Percentiles rank a stretch among this genome's conserved stretches.
phyloP scores from a whole-genome alignment of 345 rosid genomes.

The Rhizophora apiculata region DNA sequence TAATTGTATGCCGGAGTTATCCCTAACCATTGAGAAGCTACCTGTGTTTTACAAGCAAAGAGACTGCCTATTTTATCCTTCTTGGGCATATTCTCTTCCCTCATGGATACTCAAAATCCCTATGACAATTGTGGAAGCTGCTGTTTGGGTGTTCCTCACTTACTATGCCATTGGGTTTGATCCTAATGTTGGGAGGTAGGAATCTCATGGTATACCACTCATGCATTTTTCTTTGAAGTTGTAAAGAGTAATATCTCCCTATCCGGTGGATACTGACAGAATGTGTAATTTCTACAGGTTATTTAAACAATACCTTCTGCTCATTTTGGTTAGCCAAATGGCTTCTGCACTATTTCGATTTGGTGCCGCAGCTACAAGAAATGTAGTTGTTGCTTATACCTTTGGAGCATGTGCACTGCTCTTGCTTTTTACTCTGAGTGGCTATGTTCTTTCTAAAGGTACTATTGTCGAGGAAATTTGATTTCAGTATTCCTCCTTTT shows the following conservation, averaged over 20 bases:
- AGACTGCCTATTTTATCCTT: slow-evolving; percentile 59
- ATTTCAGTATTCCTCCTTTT: not conserved
- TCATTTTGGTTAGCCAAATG: slow-evolving; percentile 49
- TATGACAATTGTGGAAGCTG: slow-evolving; percentile 54
- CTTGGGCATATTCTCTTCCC: slow-evolving; percentile 76
- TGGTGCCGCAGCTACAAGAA: slow-evolving; percentile 49
- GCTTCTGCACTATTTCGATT: slow-evolving; percentile 54
- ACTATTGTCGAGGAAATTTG: slow-evolving; percentile 18
- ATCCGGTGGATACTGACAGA: not conserved
- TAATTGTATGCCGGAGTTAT: slow-evolving; percentile 65
- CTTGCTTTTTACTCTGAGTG: slow-evolving; percentile 47
- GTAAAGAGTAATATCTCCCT: too few relatives aligned
- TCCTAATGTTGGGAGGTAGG: slow-evolving; percentile 60
- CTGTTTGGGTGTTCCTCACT: slow-evolving; percentile 47
- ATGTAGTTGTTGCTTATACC: slow-evolving; percentile 48
- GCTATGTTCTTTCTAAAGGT: slow-evolving; percentile 56
- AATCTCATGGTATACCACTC: not conserved
- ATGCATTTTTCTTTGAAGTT: too few relatives aligned
- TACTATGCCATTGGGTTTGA: slow-evolving; percentile 73
- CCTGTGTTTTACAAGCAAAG: slow-evolving; percentile 78
- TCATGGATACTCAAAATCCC: slow-evolving; percentile 78
- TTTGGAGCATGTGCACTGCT: slow-evolving; percentile 57
- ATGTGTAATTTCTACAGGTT: slow-evolving; percentile 29
- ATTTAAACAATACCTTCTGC: slow-evolving; percentile 56
- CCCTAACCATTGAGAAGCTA: slow-evolving; percentile 69